These are phyloP conservation scores for Lactuca saligna DNA, from an alignment of 129 eudicot genomes.

Conservation along the genomic window DNA sequence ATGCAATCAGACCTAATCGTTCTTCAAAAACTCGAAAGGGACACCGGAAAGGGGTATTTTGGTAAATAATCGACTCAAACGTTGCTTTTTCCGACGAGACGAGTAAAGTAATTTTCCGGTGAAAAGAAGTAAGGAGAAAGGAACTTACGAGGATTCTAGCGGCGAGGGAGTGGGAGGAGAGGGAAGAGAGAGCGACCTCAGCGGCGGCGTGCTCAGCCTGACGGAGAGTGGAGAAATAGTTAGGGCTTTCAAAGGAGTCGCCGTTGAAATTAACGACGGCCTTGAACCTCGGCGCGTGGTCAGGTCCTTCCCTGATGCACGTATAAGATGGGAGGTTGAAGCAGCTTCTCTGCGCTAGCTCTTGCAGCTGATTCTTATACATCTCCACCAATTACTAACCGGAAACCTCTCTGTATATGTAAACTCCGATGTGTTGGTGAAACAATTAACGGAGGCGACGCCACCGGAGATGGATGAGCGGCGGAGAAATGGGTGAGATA, in stretches of 20 bases:
- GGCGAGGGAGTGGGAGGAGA: conserved; percentile 70
- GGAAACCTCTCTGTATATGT: background rate
- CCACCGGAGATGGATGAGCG: conserved; percentile 16
- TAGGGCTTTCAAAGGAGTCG: conserved; percentile 62
- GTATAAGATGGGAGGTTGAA: conserved; percentile 78
- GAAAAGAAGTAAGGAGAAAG: background rate
- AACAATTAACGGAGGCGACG: background rate
- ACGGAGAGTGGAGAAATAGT: conserved; percentile 69
- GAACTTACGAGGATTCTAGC: conserved; percentile 60
- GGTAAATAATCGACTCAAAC: conserved; percentile 7
- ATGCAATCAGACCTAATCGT: conserved; percentile 10
- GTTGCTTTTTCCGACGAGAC: background rate
- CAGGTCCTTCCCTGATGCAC: conserved; percentile 78
- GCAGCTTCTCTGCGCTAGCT: conserved; percentile 91
- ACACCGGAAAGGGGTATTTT: conserved; percentile 5
- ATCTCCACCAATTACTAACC: conserved; percentile 27
- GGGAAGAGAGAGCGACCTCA: conserved; percentile 68
- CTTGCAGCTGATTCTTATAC: conserved; percentile 92
- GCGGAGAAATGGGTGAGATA: conserved; percentile 7
- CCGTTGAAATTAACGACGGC: conserved; percentile 72
- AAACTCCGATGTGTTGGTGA: background rate
- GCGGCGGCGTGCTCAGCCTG: conserved; percentile 88
- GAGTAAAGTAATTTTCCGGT: background rate
- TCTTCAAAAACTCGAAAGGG: background rate
- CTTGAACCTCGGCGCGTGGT: conserved; percentile 85